A percentile compares a stretch with the other conserved stretches of the same genome.
Evolutionary conservation across 331 rosid species (phyloP).

Genomic region (Malus hybrid): DNA sequence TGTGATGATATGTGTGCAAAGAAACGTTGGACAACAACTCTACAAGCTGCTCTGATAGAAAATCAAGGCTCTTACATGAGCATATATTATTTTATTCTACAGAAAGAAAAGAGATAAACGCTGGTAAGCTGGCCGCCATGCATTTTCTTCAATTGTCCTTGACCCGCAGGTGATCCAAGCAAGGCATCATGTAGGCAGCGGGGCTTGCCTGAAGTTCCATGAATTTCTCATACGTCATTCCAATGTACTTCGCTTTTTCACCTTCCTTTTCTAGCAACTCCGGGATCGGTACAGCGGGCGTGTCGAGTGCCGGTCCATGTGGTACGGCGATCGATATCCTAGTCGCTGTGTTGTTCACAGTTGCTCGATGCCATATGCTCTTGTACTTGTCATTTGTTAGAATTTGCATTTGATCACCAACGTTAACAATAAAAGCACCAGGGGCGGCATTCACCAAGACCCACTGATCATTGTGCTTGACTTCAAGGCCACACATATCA

Average conservation of each 20-base stretch:
- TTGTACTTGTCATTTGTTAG: constrained; percentile 41
- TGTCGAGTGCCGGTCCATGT: no score
- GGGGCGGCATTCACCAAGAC: not conserved
- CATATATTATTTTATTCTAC: no score
- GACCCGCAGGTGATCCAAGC: constrained; percentile 4
- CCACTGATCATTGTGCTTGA: constrained; percentile 13
- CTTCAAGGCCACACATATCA: constrained; percentile 11
- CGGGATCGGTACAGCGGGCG: no score
- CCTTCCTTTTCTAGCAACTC: no score
- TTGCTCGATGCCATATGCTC: constrained; percentile 42
- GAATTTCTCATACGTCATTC: constrained; percentile 27
- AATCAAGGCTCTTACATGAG: no score
- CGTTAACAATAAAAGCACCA: constrained; percentile 6
- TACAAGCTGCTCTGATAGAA: no score
- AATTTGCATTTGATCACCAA: constrained; percentile 27
- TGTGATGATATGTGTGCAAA: no score
- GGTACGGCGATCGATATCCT: constrained; percentile 37
- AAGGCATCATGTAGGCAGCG: not conserved
- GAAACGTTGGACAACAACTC: no score
- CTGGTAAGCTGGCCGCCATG: no score
- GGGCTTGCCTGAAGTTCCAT: constrained; percentile 30
- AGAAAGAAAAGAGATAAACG: no score
- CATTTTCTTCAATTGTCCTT: not conserved
- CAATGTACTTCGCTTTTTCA: constrained; percentile 6
- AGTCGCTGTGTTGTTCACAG: constrained; percentile 17